phyloP scores from a whole-genome alignment of 225 moss, liverwort and hornwort species.

The Rhytidiadelphus loreus region DNA sequence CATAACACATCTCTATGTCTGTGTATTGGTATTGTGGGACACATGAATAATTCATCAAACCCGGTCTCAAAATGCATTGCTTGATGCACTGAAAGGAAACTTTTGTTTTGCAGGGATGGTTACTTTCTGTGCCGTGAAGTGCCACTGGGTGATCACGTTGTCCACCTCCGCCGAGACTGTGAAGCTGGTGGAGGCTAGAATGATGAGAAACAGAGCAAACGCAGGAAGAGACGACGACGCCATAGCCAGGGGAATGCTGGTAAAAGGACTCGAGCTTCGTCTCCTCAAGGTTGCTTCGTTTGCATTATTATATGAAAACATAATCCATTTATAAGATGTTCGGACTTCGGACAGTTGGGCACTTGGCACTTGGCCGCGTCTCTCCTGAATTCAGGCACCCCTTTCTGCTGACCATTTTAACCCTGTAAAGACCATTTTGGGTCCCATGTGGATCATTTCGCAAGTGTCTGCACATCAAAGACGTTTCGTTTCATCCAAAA shows the following conservation, averaged over 20 bases:
- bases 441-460: neutral
- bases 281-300: neutral
- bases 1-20: neutral
- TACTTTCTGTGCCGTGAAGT: conserved; percentile 53
- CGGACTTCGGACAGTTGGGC: neutral
- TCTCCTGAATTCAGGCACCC: neutral
- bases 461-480: neutral
- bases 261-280: neutral
- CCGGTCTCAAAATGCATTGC: neutral
- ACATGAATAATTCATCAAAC: neutral
- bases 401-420: neutral
- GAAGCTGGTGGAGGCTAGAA: neutral
- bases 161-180: conserved; percentile 14
- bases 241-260: neutral
- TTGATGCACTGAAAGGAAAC: neutral
- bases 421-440: neutral
- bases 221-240: neutral
- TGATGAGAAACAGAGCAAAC: neutral
- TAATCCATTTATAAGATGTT: neutral
- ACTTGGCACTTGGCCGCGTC: neutral
- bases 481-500: neutral
- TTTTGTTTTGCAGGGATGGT: neutral
- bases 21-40: neutral
- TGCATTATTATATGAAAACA: neutral
- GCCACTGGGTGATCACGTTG: conserved; percentile 78